Base-by-base conservation (phyloP, 2,329 filamentous ascomycete genomes). In the Apiospora saccharicola region DNA sequence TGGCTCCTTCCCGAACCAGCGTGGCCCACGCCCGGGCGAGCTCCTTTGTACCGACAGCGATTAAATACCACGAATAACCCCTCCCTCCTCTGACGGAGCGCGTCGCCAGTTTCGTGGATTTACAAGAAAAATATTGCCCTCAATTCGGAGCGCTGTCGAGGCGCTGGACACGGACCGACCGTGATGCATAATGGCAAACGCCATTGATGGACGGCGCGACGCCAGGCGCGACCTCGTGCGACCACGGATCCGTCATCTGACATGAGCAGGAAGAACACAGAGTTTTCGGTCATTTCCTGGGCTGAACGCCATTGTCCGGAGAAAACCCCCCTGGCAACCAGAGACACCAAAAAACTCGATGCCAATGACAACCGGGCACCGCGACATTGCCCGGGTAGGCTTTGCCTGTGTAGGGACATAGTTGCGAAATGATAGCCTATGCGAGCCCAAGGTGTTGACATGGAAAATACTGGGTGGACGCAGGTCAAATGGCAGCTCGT, bases 101-200 rank as follows among this genome's bases (percentile, higher is more conserved):
- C 57, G 22, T 14, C 34, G 34, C 34, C 34, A 41, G 13, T 14
- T 6, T 64, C 34, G 14, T 37, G 57, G 19, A 37, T 24, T n/a
- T 34, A 34, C 57, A 14, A 64, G 41, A 41, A 34, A 34, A n/a
- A 16, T 30, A 30, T 30, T 24, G 30, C 34, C 30, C 34, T n/a
- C 19, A 41, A 13, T 24, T 19, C 19, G 19, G 7, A 49, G 8
- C 19, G 8, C 19, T n/a, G 34, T 41, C 34, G 57, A n/a, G 34
- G 57, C 57, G 57, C 57, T 34, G 57, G 34, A 64, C 57, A 64
- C 57, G 57, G 57, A 41, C 57, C 57, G 57, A 64, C 57, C 57
- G 57, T 64, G 57, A 64, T 64, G 34, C 57, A 64, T 22, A 41
- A 41, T 41, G 37, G 19, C 57, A 64, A 30, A 14, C 57, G 34